Conservation (phyloP, 306 rosid species). For the Sechiopsis laciniata region DNA sequence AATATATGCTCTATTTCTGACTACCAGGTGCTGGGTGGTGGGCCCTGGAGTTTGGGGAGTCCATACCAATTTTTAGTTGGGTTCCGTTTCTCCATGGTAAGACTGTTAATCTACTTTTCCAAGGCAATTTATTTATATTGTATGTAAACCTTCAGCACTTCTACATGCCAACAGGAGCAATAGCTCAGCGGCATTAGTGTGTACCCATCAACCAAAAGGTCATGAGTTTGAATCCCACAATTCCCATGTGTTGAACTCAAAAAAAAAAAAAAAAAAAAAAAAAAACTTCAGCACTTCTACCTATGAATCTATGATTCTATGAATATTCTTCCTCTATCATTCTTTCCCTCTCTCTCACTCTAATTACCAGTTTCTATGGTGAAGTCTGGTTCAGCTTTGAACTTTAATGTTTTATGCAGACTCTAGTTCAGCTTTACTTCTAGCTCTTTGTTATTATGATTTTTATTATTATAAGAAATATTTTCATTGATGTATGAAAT, state of each 20-base stretch:
- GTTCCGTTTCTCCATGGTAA: constrained; percentile 60
- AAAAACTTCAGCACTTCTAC: too few relatives aligned
- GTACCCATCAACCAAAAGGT: too few relatives aligned
- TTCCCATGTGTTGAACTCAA: too few relatives aligned
- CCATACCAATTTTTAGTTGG: constrained; percentile 76
- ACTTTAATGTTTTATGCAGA: not conserved
- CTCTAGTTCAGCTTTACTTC: constrained; percentile 1
- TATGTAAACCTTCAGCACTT: not conserved
- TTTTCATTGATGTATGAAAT: too few relatives aligned
- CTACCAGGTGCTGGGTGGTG: constrained; percentile 91
- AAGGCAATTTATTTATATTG: not conserved
- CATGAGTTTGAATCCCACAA: too few relatives aligned
- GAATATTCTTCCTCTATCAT: too few relatives aligned
- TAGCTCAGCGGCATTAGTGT: too few relatives aligned
- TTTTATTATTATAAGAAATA: too few relatives aligned
- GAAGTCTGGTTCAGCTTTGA: not conserved
- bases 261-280: too few relatives aligned
- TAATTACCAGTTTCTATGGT: not conserved
- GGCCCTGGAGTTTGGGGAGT: constrained; percentile 66
- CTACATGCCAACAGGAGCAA: not conserved
- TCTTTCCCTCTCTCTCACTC: too few relatives aligned
- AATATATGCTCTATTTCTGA: not conserved
- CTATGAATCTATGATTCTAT: too few relatives aligned
- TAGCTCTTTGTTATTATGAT: not conserved
- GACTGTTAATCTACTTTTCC: constrained; percentile 10